Percentiles rank a stretch among this genome's conserved stretches.
phyloP scores from a whole-genome alignment of 441 rosid species.

The Arabidopsis hybrid region DNA sequence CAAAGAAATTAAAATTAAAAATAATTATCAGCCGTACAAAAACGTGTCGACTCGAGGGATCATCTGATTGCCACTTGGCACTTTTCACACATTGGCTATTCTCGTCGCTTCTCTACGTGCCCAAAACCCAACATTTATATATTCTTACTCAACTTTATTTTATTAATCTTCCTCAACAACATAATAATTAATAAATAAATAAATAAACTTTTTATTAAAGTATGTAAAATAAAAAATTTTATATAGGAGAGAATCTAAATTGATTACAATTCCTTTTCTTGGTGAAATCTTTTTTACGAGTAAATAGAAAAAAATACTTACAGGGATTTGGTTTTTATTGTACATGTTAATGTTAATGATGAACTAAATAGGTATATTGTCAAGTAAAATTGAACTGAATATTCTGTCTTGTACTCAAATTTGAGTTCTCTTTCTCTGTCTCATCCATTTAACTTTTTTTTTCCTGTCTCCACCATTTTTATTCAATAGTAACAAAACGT shows the following conservation, averaged over 20 bases:
- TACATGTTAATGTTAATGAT: constrained; percentile 14
- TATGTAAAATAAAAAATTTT: neutral
- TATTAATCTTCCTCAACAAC: neutral
- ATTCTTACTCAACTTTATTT: constrained; percentile 2
- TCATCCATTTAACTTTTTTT: constrained; percentile 19
- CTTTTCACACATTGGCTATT: constrained; percentile 47
- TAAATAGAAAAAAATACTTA: constrained; percentile 10
- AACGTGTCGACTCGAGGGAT: constrained; percentile 61
- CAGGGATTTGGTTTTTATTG: constrained; percentile 9
- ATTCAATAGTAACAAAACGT: constrained; percentile 9
- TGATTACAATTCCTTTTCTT: neutral
- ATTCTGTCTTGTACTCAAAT: constrained; percentile 21
- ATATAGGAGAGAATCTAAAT: neutral
- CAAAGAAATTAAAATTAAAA: neutral
- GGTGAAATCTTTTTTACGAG: neutral
- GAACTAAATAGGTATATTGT: constrained; percentile 22
- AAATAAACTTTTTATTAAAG: neutral
- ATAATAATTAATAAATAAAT: too few relatives aligned
- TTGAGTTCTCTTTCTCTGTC: constrained; percentile 28
- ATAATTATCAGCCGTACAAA: constrained; percentile 18
- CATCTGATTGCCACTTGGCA: constrained; percentile 68
- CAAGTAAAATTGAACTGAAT: constrained; percentile 40
- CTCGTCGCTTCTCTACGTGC: constrained; percentile 36
- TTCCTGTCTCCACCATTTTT: constrained; percentile 5
- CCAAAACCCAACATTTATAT: neutral